Evolutionary conservation across 2,329 filamentous ascomycete genomes (phyloP).

Genomic region (Nemania sp.): DNA sequence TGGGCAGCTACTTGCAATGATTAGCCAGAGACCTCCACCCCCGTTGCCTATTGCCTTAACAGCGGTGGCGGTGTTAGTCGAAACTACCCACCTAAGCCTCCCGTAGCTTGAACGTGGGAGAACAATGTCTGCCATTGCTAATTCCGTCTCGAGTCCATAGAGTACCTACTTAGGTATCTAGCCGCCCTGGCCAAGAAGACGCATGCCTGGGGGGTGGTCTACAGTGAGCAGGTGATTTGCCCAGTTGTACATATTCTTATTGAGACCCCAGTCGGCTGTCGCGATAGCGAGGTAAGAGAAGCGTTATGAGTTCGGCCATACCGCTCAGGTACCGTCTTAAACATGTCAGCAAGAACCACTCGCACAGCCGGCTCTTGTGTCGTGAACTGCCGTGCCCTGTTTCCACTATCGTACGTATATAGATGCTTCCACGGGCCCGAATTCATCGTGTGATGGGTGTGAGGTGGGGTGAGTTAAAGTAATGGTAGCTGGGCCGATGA

Average conservation of each 20-base stretch:
- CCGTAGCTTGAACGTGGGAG: neutral
- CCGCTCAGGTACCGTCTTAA: neutral
- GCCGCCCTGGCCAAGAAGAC: neutral
- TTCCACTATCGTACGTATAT: neutral
- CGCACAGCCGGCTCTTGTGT: neutral
- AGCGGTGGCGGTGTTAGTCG: neutral
- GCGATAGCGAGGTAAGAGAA: neutral
- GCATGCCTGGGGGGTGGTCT: neutral
- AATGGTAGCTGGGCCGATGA: neutral
- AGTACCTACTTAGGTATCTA: neutral
- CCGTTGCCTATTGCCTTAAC: neutral
- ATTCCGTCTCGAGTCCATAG: too few species aligned
- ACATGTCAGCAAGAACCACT: constrained; percentile 1
- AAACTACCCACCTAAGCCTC: neutral
- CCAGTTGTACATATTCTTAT: too few species aligned
- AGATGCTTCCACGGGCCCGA: neutral
- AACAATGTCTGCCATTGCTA: too few species aligned
- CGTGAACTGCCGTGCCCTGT: neutral
- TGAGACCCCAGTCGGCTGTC: neutral
- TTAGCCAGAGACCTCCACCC: neutral
- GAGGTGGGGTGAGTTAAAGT: neutral
- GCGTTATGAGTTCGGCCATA: too few species aligned
- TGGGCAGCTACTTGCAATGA: neutral
- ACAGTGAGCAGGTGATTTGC: neutral
- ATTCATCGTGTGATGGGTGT: neutral